Evolutionary conservation across 495 filamentous ascomycete genomes (phyloP).

Genomic region (Pseudoneurospora amorphoporcata): DNA sequence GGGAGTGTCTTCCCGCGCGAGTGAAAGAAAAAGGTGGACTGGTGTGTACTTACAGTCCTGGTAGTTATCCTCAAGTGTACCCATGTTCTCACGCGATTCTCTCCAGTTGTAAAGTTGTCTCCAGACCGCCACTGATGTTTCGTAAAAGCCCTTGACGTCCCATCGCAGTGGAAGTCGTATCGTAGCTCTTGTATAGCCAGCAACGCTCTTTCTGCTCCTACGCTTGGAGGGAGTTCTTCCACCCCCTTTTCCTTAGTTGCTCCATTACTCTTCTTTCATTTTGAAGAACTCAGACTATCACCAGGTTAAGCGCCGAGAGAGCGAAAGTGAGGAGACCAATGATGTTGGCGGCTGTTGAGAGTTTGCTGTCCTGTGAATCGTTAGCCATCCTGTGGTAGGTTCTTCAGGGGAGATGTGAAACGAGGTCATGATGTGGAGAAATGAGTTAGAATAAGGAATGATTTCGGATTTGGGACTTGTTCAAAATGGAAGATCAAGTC

Average conservation of each 20-base stretch:
- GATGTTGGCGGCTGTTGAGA: neutral
- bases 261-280: neutral
- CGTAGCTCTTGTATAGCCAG: neutral
- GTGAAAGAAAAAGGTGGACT: neutral
- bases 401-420: neutral
- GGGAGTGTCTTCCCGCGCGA: too few species aligned
- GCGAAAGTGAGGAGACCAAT: neutral
- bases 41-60: neutral
- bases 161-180: neutral
- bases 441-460: neutral
- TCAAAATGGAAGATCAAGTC: neutral
- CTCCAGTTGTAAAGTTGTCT: neutral
- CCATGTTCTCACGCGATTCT: neutral
- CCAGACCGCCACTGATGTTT: neutral
- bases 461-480: neutral
- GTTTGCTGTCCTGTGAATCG: neutral
- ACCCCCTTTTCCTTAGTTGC: neutral
- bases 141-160: neutral
- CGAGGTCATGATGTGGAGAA: neutral
- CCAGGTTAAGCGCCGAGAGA: neutral
- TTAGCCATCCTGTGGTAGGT: neutral
- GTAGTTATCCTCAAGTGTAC: neutral
- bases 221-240: neutral
- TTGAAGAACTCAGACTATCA: neutral
- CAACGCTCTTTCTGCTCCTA: neutral